These are phyloP conservation scores for Globisporangium cederbergense DNA, from an alignment of 352 stramenopile species.

Conservation along the genomic window DNA sequence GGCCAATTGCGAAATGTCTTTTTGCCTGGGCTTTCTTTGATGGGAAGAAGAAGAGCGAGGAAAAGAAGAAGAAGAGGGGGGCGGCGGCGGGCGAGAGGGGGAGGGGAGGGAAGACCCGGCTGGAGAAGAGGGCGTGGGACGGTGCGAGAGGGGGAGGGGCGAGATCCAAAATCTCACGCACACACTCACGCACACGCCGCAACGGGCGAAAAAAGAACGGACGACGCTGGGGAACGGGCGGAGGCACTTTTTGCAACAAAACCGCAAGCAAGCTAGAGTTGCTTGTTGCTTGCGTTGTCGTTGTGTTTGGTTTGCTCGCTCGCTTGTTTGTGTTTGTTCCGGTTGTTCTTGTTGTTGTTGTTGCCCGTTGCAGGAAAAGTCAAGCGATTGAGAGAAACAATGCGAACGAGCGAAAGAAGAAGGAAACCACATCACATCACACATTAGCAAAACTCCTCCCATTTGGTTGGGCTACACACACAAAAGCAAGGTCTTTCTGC, in stretches of 20 bases:
- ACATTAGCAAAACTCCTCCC: no score
- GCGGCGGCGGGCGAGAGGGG: not conserved
- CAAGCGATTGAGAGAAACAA: no score
- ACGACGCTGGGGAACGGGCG: conserved; percentile 1
- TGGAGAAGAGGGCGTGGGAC: conserved; percentile 4
- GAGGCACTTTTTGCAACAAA: not conserved
- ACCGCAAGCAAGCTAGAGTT: no score
- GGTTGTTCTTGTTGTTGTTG: no score
- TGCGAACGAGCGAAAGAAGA: no score
- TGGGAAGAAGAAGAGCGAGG: conserved; percentile 9
- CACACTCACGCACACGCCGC: not conserved
- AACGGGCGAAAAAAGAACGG: conserved; percentile 12
- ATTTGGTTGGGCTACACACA: no score
- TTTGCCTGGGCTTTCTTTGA: not conserved
- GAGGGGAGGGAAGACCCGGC: conserved; percentile 10
- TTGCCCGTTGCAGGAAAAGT: no score
- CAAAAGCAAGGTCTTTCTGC: no score
- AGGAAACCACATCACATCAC: no score
- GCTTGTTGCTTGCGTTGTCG: no score
- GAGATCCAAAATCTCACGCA: conserved; percentile 20
- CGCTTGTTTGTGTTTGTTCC: no score
- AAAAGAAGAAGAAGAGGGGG: conserved; percentile 14
- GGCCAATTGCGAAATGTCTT: conserved; percentile 21
- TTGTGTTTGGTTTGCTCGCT: no score
- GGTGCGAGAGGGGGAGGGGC: conserved; percentile 1